Percentiles rank a stretch among this genome's conserved stretches.
phyloP scores from a whole-genome alignment of 148 eudicot genomes.

The Rhododendron mucronatum region DNA sequence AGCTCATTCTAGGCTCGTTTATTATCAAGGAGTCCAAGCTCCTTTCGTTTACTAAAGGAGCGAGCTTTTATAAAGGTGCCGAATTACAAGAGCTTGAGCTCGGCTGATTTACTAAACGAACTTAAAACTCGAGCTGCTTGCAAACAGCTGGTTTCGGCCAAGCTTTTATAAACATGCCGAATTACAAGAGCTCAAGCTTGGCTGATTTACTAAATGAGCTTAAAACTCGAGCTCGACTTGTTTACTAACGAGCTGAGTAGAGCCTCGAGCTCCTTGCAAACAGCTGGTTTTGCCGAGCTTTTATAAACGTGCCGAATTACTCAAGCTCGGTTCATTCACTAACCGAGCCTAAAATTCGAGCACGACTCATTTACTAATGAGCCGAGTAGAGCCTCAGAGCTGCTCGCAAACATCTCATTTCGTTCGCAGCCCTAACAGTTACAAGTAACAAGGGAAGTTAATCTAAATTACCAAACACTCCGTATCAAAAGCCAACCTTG shows the following conservation, averaged over 20 bases:
- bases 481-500: conserved; percentile 41
- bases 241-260: not conserved
- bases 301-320: not conserved
- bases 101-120: not conserved
- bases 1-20: not conserved
- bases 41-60: not conserved
- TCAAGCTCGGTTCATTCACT: too few species aligned
- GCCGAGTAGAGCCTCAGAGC: too few species aligned
- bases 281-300: not conserved
- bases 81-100: not conserved
- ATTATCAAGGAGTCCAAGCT: not conserved
- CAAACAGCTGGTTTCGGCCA: not conserved
- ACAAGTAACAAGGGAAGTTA: not conserved
- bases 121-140: not conserved
- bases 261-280: not conserved
- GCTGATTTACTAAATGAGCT: not conserved
- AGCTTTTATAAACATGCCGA: not conserved
- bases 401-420: not conserved
- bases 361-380: too few species aligned
- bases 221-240: too few species aligned
- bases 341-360: too few species aligned
- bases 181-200: not conserved
- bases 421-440: not conserved
- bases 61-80: too few species aligned
- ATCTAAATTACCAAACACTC: not conserved